These are phyloP conservation scores for Didymella exigua DNA, from an alignment of 2,329 filamentous ascomycete species.

Conservation along the genomic window DNA sequence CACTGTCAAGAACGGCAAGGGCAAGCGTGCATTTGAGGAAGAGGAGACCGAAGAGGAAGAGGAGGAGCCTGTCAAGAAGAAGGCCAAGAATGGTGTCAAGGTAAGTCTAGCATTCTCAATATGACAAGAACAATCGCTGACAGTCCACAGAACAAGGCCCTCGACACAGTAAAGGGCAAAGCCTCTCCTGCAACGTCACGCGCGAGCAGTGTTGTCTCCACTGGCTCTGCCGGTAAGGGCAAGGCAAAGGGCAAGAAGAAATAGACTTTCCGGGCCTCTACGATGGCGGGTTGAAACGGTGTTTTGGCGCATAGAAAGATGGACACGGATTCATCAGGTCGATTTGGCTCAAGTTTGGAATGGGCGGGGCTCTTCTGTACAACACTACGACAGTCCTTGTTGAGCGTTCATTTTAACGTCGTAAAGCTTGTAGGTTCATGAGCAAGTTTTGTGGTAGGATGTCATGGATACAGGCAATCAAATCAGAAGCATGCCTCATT, in stretches of 20 bases:
- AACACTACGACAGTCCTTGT: slow-evolving; percentile 3
- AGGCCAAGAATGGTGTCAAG: slow-evolving; percentile 86
- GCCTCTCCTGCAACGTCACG: slow-evolving; percentile 80
- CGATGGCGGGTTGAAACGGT: slow-evolving; percentile 14
- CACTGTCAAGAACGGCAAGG: slow-evolving; percentile 64
- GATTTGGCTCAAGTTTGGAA: background rate
- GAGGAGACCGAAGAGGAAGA: slow-evolving; percentile 81
- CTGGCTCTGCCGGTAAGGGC: slow-evolving; percentile 60
- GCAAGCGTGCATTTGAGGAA: slow-evolving; percentile 76
- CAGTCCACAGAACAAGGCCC: slow-evolving; percentile 78
- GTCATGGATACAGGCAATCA: background rate
- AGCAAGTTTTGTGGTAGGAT: background rate
- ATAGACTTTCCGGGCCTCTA: slow-evolving; percentile 20
- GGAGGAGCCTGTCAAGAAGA: slow-evolving; percentile 88
- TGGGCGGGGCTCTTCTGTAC: slow-evolving; percentile 3
- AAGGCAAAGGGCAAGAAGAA: slow-evolving; percentile 60
- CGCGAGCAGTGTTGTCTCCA: slow-evolving; percentile 86
- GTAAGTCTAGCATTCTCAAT: slow-evolving; percentile 56
- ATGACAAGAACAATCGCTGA: slow-evolving; percentile 15
- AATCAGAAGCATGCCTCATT: background rate
- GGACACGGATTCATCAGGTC: background rate
- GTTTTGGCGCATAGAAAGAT: slow-evolving; percentile 20
- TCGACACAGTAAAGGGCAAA: slow-evolving; percentile 82
- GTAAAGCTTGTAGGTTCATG: background rate
- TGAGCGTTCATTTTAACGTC: background rate